Conservation (phyloP, 2,329 filamentous ascomycete species). For the Davidsoniella neocaledoniae region DNA sequence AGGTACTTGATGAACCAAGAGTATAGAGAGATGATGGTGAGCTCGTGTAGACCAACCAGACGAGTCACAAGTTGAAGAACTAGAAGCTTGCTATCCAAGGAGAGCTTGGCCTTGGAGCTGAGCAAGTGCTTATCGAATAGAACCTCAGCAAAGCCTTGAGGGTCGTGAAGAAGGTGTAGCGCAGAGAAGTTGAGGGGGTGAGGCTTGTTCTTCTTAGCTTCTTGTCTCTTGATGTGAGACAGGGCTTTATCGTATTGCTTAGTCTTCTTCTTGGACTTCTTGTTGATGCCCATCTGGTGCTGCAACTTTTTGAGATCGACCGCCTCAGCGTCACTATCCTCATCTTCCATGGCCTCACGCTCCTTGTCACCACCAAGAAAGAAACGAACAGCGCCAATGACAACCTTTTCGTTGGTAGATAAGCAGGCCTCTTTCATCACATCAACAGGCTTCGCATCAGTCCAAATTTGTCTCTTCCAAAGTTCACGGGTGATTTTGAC, state of each 20-base stretch:
- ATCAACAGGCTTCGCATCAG: constrained; percentile 84
- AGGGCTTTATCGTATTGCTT: constrained; percentile 66
- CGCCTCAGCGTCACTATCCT: constrained; percentile 67
- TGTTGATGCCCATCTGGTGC: constrained; percentile 83
- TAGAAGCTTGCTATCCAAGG: constrained; percentile 76
- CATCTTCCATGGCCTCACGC: constrained; percentile 80
- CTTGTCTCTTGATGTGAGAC: constrained; percentile 63
- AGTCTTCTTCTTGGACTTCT: constrained; percentile 81
- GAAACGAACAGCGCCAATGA: constrained; percentile 74
- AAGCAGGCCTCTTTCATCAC: constrained; percentile 92
- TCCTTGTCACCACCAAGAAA: constrained; percentile 95
- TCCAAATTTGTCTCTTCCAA: constrained; percentile 95
- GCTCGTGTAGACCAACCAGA: constrained; percentile 79
- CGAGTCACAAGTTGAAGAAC: constrained; percentile 82
- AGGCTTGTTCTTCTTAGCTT: constrained; percentile 75
- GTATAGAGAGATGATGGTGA: constrained; percentile 79
- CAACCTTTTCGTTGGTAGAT: constrained; percentile 83
- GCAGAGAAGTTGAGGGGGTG: constrained; percentile 92
- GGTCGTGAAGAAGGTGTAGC: constrained; percentile 81
- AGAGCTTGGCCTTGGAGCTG: constrained; percentile 67
- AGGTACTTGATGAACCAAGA: constrained; percentile 93
- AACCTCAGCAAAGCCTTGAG: constrained; percentile 80
- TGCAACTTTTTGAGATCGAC: constrained; percentile 65
- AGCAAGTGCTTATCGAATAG: constrained; percentile 86
- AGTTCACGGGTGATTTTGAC: constrained; percentile 89